phyloP scores from a whole-genome alignment of 1,284 basidiomycete species.

The Wolfiporia cocos region DNA sequence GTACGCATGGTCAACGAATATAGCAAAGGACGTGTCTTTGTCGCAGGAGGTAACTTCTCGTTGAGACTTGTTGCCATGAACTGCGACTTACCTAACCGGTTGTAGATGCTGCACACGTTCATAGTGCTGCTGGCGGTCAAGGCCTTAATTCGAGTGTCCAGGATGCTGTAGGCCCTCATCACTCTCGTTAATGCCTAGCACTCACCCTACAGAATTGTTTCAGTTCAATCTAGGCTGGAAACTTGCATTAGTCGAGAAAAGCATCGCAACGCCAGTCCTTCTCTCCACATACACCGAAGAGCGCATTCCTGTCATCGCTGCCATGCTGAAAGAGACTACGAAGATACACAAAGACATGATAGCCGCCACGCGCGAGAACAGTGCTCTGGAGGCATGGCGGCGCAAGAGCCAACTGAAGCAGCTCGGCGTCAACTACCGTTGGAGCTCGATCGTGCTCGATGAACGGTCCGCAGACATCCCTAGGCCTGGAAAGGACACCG shows the following conservation, averaged over 20 bases:
- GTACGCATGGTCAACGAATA: slow-evolving; percentile 33
- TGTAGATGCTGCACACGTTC: slow-evolving; percentile 20
- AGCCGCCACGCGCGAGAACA: neutral
- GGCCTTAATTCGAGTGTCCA: slow-evolving; percentile 7
- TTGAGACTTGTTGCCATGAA: neutral
- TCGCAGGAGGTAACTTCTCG: slow-evolving; percentile 28
- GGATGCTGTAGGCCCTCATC: slow-evolving; percentile 4
- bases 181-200: neutral
- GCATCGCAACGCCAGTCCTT: slow-evolving; percentile 15
- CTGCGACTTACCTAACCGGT: neutral
- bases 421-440: slow-evolving; percentile 40
- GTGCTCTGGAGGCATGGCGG: neutral
- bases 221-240: slow-evolving; percentile 30
- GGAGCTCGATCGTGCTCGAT: slow-evolving; percentile 38
- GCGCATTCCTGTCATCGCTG: slow-evolving; percentile 22
- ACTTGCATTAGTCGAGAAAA: slow-evolving; percentile 24
- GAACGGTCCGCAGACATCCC: slow-evolving; percentile 20
- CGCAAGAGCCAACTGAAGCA: slow-evolving; percentile 24
- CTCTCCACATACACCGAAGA: slow-evolving; percentile 22
- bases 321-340: slow-evolving; percentile 19
- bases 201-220: neutral
- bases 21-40: slow-evolving; percentile 26
- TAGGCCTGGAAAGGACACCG: no score
- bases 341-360: slow-evolving; percentile 1
- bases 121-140: slow-evolving; percentile 20